Percentiles rank a stretch among this genome's conserved stretches.
Conservation (phyloP, 495 filamentous ascomycete species). For the Melanomma pulvis-pyrius region DNA sequence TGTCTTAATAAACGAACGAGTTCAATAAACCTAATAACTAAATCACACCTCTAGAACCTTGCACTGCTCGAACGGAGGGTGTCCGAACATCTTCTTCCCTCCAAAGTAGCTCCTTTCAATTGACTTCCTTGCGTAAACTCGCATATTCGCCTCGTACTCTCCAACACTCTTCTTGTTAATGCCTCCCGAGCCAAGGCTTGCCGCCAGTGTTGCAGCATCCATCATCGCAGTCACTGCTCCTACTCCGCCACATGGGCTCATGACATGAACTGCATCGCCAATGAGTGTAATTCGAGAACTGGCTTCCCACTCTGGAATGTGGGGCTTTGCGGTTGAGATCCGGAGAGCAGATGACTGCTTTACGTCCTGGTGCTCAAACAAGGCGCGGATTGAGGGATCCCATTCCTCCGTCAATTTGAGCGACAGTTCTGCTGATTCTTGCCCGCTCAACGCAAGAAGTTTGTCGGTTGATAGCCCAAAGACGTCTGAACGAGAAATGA, state of each 20-base stretch:
- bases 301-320: conserved; percentile 19
- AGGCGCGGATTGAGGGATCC: conserved; percentile 19
- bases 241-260: conserved; percentile 38
- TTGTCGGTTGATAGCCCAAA: conserved; percentile 24
- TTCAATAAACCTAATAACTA: neutral
- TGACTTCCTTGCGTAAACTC: conserved; percentile 20
- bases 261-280: conserved; percentile 43
- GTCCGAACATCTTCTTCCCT: conserved; percentile 19
- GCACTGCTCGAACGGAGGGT: conserved; percentile 18
- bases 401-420: conserved; percentile 26
- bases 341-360: conserved; percentile 32
- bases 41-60: conserved; percentile 12
- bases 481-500: conserved; percentile 26
- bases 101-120: conserved; percentile 21
- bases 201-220: conserved; percentile 31
- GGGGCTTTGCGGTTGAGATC: conserved; percentile 28
- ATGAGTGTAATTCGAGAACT: conserved; percentile 34
- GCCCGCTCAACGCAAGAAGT: conserved; percentile 7
- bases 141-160: conserved; percentile 33
- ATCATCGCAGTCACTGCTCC: conserved; percentile 39
- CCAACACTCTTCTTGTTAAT: conserved; percentile 22
- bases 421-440: conserved; percentile 16
- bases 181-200: conserved; percentile 20
- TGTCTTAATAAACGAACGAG: neutral
- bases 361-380: conserved; percentile 36